These are phyloP conservation scores for Magnaporthiopsis poae DNA, from an alignment of 2,329 filamentous ascomycete species.

Conservation along the genomic window DNA sequence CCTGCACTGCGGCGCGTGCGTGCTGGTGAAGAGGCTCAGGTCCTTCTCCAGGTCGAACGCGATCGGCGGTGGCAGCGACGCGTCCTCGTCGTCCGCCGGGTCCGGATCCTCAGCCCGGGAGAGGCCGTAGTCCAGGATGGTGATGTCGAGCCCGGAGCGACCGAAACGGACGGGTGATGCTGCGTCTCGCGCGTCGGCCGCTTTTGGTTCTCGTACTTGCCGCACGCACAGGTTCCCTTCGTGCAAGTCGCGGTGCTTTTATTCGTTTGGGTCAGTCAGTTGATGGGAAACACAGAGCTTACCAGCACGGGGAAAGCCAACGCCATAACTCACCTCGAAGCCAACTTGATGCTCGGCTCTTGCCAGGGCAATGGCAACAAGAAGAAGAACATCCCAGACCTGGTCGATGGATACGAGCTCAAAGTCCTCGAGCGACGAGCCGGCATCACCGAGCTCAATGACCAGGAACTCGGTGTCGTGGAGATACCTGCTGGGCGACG, in stretches of 20 bases:
- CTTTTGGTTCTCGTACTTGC: slow-evolving; percentile 26
- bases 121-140: slow-evolving; percentile 56
- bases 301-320: not conserved
- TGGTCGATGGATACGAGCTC: slow-evolving; percentile 37
- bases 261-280: slow-evolving; percentile 10
- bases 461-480: slow-evolving; percentile 50
- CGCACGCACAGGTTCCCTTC: slow-evolving; percentile 55
- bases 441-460: slow-evolving; percentile 54
- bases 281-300: not conserved
- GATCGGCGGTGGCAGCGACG: slow-evolving; percentile 20
- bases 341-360: slow-evolving; percentile 47
- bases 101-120: slow-evolving; percentile 43
- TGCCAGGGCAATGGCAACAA: slow-evolving; percentile 50
- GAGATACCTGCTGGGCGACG: slow-evolving; percentile 49
- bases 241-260: slow-evolving; percentile 55
- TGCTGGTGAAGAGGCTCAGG: slow-evolving; percentile 49
- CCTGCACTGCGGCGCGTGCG: slow-evolving; percentile 48
- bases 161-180: slow-evolving; percentile 36
- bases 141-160: slow-evolving; percentile 52
- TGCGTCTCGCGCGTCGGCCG: slow-evolving; percentile 19
- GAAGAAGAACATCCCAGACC: slow-evolving; percentile 54
- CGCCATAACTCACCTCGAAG: slow-evolving; percentile 43
- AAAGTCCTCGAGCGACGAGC: slow-evolving; percentile 50
- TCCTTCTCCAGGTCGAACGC: slow-evolving; percentile 53
- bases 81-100: slow-evolving; percentile 21